phyloP scores from a whole-genome alignment of 805 yeast species.

The Metschnikowia proteae region DNA sequence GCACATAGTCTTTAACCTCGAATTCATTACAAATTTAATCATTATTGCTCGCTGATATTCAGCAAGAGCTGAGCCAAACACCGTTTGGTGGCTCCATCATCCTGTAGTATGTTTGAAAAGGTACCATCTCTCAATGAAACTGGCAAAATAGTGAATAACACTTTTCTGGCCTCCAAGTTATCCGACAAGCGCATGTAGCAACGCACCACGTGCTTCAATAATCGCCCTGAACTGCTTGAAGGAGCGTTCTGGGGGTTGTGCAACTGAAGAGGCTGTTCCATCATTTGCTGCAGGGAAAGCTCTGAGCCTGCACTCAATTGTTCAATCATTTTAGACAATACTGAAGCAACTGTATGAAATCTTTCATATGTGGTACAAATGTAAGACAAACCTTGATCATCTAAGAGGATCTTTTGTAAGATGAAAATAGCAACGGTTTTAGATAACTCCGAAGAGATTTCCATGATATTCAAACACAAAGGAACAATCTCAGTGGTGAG shows the following conservation, averaged over 20 bases:
- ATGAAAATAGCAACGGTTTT: constrained; percentile 97
- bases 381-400: constrained; percentile 86
- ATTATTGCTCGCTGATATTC: constrained; percentile 42
- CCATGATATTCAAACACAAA: constrained; percentile 90
- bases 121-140: constrained; percentile 86
- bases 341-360: constrained; percentile 89
- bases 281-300: constrained; percentile 38
- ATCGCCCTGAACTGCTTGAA: constrained; percentile 61
- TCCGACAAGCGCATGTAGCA: constrained; percentile 90
- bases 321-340: constrained; percentile 81
- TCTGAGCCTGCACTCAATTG: constrained; percentile 56
- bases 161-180: constrained; percentile 84
- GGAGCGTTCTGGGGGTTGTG: constrained; percentile 13
- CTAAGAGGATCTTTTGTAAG: constrained; percentile 86
- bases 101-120: constrained; percentile 71
- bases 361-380: constrained; percentile 95
- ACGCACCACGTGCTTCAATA: constrained; percentile 88
- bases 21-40: background rate
- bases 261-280: constrained; percentile 2
- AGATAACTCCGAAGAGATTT: constrained; percentile 85
- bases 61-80: constrained; percentile 80
- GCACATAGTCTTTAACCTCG: background rate
- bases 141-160: constrained; percentile 78
- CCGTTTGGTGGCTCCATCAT: constrained; percentile 83
- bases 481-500: constrained; percentile 97